A percentile compares a stretch with the other conserved stretches of the same genome.
These are phyloP conservation scores for Wolfiporia cocos DNA, from an alignment of 1,284 basidiomycete species.

Conservation along the genomic window DNA sequence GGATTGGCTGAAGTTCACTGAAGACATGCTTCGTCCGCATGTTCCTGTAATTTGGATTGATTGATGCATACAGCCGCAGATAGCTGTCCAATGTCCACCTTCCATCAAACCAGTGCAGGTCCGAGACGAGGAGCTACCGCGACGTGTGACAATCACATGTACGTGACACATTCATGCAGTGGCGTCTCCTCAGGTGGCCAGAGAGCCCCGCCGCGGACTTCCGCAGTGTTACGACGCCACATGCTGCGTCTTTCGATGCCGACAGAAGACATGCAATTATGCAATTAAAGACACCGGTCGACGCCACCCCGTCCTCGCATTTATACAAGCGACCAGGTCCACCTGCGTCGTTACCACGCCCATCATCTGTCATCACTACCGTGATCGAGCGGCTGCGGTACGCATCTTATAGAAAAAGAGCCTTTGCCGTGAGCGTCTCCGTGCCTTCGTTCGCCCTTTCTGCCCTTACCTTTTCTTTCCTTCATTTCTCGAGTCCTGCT, in stretches of 20 bases:
- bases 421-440: conserved; percentile 1
- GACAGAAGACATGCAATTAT: too few relatives aligned
- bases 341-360: conserved; percentile 5
- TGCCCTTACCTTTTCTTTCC: conserved; percentile 7
- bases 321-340: background rate
- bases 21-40: too few relatives aligned
- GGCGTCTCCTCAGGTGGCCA: background rate
- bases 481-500: conserved; percentile 4
- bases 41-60: too few relatives aligned
- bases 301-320: background rate
- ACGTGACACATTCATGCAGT: background rate
- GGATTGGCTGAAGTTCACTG: too few relatives aligned
- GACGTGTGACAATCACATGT: conserved; percentile 6
- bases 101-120: too few relatives aligned
- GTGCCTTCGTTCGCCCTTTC: too few relatives aligned
- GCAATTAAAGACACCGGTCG: background rate
- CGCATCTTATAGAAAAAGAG: background rate
- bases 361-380: conserved; percentile 7
- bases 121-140: background rate
- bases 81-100: too few relatives aligned
- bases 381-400: background rate
- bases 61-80: too few relatives aligned
- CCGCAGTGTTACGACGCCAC: too few relatives aligned
- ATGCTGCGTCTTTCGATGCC: too few relatives aligned
- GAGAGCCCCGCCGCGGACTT: too few relatives aligned